A percentile compares a stretch with the other conserved stretches of the same genome.
phyloP scores from a whole-genome alignment of 257 asterid genomes.

The Echium plantagineum region DNA sequence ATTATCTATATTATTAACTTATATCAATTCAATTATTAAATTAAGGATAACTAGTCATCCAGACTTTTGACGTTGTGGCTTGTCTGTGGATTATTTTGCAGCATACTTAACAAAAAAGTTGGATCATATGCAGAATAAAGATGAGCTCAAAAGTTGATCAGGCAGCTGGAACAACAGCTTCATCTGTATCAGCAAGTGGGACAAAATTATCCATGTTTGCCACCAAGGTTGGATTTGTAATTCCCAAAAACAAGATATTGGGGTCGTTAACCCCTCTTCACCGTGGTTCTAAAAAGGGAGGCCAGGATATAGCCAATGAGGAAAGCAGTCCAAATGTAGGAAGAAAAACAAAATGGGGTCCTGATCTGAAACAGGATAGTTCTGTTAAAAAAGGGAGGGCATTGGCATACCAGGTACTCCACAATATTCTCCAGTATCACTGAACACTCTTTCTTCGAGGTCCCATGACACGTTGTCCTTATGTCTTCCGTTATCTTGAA shows the following conservation, averaged over 20 bases:
- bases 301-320: slow-evolving; percentile 34
- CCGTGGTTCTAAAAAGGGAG: slow-evolving; percentile 55
- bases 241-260: slow-evolving; percentile 78
- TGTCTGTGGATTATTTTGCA: neutral
- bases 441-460: neutral
- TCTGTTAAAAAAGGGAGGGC: slow-evolving; percentile 74
- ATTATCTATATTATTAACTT: no score
- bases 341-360: slow-evolving; percentile 94
- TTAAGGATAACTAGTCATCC: neutral
- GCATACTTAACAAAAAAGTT: neutral
- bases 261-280: slow-evolving; percentile 71
- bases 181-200: slow-evolving; percentile 39
- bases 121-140: slow-evolving; percentile 20
- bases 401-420: slow-evolving; percentile 70
- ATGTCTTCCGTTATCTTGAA: neutral
- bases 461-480: neutral
- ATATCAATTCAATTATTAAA: no score
- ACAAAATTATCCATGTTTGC: slow-evolving; percentile 57
- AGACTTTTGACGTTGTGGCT: no score
- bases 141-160: slow-evolving; percentile 59
- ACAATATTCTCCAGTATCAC: slow-evolving; percentile 1
- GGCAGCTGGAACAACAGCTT: slow-evolving; percentile 24
- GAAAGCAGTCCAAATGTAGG: slow-evolving; percentile 39
- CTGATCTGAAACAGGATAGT: slow-evolving; percentile 58
- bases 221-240: slow-evolving; percentile 66